A percentile compares a stretch with the other conserved stretches of the same genome.
Conservation (phyloP, 2,329 filamentous ascomycete genomes). For the Bipolaris oryzae region DNA sequence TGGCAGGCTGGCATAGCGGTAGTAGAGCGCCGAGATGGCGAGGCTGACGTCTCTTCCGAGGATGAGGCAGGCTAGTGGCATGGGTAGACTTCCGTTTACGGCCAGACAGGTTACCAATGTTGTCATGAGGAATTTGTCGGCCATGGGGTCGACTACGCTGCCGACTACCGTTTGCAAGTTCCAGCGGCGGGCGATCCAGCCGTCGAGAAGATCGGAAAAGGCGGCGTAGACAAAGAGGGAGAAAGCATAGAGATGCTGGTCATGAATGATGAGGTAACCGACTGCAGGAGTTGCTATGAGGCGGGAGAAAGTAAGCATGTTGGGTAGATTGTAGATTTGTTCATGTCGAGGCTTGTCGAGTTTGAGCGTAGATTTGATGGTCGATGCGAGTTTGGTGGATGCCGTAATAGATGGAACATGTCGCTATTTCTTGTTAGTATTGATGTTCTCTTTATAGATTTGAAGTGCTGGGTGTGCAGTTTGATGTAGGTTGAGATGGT, state of each 20-base stretch:
- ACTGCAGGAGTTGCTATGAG: constrained; percentile 82
- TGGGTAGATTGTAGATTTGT: constrained; percentile 97
- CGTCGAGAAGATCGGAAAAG: constrained; percentile 89
- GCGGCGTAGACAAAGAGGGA: constrained; percentile 91
- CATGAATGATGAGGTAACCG: constrained; percentile 86
- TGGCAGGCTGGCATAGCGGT: constrained; percentile 91
- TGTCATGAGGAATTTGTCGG: constrained; percentile 96
- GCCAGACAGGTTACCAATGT: constrained; percentile 85
- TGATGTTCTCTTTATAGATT: neutral
- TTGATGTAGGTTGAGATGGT: neutral
- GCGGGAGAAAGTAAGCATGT: constrained; percentile 86
- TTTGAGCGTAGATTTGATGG: constrained; percentile 40
- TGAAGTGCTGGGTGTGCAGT: neutral
- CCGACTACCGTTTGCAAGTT: constrained; percentile 92
- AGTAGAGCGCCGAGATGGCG: constrained; percentile 87
- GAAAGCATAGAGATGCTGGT: constrained; percentile 78
- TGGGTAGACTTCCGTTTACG: constrained; percentile 78
- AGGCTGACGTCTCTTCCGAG: constrained; percentile 86
- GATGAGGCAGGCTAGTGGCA: constrained; percentile 89
- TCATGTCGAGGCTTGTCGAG: constrained; percentile 59
- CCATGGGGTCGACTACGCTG: constrained; percentile 87
- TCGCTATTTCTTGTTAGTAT: neutral
- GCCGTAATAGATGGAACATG: constrained; percentile 11
- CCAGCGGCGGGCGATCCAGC: constrained; percentile 89
- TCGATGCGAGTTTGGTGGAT: constrained; percentile 32